Conservation (phyloP, 371 early-diverging fungal genomes). For the Apophysomyces trapeziformis region DNA sequence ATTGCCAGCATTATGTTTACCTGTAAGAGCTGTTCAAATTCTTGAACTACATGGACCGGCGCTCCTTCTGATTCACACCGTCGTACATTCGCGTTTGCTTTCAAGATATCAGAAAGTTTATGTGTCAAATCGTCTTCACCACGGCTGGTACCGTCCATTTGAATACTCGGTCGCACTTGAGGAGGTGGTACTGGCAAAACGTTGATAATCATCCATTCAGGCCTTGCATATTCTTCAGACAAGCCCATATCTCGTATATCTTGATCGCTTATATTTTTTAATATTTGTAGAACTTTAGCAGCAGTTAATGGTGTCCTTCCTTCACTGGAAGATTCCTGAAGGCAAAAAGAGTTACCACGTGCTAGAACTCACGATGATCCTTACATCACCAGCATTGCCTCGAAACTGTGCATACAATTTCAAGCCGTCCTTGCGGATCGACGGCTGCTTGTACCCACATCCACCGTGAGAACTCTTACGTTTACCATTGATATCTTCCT, state of each 20-base stretch:
- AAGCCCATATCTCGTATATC: conserved; percentile 94
- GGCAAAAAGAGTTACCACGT: neutral
- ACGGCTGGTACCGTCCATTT: conserved; percentile 92
- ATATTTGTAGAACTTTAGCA: conserved; percentile 83
- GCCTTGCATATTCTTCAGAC: conserved; percentile 91
- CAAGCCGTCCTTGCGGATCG: conserved; percentile 90
- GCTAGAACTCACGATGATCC: conserved; percentile 26
- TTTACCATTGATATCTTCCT: conserved; percentile 49
- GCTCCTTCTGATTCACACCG: conserved; percentile 96
- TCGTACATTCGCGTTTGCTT: conserved; percentile 93
- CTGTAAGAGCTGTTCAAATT: conserved; percentile 96
- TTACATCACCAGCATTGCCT: conserved; percentile 59
- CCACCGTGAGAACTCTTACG: conserved; percentile 80
- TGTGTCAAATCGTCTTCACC: conserved; percentile 99
- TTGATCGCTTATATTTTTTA: conserved; percentile 91
- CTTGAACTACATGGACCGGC: conserved; percentile 93
- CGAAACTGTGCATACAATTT: conserved; percentile 80
- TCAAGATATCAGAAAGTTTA: conserved; percentile 95
- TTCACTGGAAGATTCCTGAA: conserved; percentile 60
- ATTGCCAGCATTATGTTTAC: conserved; percentile 20
- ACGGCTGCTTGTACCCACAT: conserved; percentile 95
- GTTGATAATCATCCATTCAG: conserved; percentile 98
- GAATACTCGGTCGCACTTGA: conserved; percentile 98
- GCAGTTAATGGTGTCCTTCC: conserved; percentile 83
- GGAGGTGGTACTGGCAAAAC: conserved; percentile 98